Evolutionary conservation across 805 yeast genomes (phyloP).

Genomic region (Metschnikowia bowlesiae): DNA sequence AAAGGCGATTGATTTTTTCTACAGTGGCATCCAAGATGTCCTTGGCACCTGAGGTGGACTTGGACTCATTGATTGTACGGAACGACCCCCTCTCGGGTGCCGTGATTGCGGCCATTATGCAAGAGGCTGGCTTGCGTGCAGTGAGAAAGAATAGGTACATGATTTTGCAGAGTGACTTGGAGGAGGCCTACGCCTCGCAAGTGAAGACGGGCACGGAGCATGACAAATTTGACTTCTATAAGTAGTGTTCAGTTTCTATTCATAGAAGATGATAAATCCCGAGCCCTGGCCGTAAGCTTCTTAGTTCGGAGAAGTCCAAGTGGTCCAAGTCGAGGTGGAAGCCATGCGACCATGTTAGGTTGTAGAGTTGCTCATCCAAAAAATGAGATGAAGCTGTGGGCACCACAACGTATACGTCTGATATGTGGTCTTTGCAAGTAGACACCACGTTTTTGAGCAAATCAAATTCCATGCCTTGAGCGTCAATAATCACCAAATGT

Average conservation of each 20-base stretch:
- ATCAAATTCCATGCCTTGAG: conserved; percentile 43
- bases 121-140: conserved; percentile 98
- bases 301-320: conserved; percentile 47
- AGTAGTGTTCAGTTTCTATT: conserved; percentile 35
- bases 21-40: conserved; percentile 98
- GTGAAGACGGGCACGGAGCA: conserved; percentile 94
- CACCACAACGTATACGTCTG: conserved; percentile 28
- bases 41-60: conserved; percentile 94
- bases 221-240: conserved; percentile 96
- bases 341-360: conserved; percentile 26
- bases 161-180: conserved; percentile 91
- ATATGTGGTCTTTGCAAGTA: conserved; percentile 5
- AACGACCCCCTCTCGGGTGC: conserved; percentile 98
- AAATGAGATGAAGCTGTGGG: conserved; percentile 37
- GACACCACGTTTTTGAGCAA: conserved; percentile 20
- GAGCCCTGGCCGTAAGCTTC: conserved; percentile 59
- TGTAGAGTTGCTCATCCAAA: conserved; percentile 40
- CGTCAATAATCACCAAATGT: conserved; percentile 31
- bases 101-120: conserved; percentile 98
- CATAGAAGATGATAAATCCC: conserved; percentile 44
- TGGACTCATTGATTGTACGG: conserved; percentile 90
- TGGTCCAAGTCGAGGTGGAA: conserved; percentile 74
- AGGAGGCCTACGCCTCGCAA: conserved; percentile 96
- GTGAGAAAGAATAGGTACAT: conserved; percentile 97
- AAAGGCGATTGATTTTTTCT: conserved; percentile 91